Conservation (phyloP, 2,329 filamentous ascomycete species). For the Fusarium clavum region DNA sequence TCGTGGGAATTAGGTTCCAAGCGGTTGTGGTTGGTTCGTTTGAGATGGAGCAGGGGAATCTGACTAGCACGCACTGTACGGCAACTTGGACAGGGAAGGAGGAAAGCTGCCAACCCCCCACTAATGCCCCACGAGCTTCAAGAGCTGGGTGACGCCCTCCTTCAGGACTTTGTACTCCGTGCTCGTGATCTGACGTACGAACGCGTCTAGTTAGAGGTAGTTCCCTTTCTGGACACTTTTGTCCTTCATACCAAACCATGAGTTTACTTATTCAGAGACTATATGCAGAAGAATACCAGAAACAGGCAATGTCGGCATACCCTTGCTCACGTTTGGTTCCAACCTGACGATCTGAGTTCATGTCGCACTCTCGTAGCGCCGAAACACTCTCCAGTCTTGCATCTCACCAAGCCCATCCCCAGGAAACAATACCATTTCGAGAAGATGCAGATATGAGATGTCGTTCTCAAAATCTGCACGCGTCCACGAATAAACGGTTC, state of each 20-base stretch:
- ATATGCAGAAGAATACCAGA: not conserved
- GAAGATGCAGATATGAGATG: constrained; percentile 13
- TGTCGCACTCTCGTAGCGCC: not conserved
- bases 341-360: not conserved
- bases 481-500: constrained; percentile 7
- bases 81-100: constrained; percentile 30
- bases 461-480: constrained; percentile 5
- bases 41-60: constrained; percentile 32
- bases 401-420: not conserved
- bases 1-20: constrained; percentile 34
- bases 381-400: not conserved
- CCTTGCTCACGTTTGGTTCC: not conserved
- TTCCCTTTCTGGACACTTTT: not conserved
- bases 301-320: not conserved
- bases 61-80: constrained; percentile 32
- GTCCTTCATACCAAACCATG: not conserved
- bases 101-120: constrained; percentile 27
- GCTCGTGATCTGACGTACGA: constrained; percentile 36
- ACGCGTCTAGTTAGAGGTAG: constrained; percentile 2
- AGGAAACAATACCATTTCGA: not conserved
- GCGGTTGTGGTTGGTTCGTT: constrained; percentile 38
- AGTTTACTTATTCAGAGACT: not conserved
- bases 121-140: constrained; percentile 34
- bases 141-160: constrained; percentile 12
- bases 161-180: constrained; percentile 33